Percentiles rank a stretch among this genome's conserved stretches.
These are phyloP conservation scores for Huntiella omanensis DNA, from an alignment of 2,329 filamentous ascomycete genomes.

Conservation along the genomic window DNA sequence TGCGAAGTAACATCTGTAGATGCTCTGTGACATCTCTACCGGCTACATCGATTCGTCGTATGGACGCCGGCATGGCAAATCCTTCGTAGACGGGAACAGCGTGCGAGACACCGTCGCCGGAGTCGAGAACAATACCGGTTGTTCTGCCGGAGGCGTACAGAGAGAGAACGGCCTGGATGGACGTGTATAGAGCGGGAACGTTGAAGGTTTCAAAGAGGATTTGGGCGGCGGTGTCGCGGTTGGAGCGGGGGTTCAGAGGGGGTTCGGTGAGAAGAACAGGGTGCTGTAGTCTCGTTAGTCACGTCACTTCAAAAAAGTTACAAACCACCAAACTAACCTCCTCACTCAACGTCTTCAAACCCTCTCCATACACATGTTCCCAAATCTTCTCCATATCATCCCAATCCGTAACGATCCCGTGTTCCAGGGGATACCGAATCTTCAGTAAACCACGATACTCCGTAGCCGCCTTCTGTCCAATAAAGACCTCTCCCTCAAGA, in stretches of 20 bases:
- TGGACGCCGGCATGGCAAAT: slow-evolving; percentile 89
- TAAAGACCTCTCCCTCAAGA: slow-evolving; percentile 90
- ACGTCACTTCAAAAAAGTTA: neutral
- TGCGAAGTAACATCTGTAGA: slow-evolving; percentile 74
- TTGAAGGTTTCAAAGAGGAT: slow-evolving; percentile 99
- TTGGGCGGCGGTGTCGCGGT: slow-evolving; percentile 90
- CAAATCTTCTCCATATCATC: slow-evolving; percentile 99
- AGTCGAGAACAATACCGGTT: slow-evolving; percentile 87
- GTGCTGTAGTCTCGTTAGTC: slow-evolving; percentile 34
- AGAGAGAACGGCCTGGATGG: slow-evolving; percentile 90
- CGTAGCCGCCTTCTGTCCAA: slow-evolving; percentile 71
- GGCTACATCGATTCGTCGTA: slow-evolving; percentile 87
- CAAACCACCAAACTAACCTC: slow-evolving; percentile 36
- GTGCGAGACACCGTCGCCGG: slow-evolving; percentile 90
- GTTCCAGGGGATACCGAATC: slow-evolving; percentile 87
- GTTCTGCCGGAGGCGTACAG: slow-evolving; percentile 91
- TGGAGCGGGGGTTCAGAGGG: slow-evolving; percentile 82
- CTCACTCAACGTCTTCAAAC: slow-evolving; percentile 90
- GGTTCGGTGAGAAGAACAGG: slow-evolving; percentile 92
- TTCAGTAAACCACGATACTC: slow-evolving; percentile 85
- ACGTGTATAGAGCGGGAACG: slow-evolving; percentile 87
- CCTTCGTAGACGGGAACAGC: slow-evolving; percentile 96
- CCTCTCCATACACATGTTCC: slow-evolving; percentile 93
- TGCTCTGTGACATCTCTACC: slow-evolving; percentile 93
- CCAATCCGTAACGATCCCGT: slow-evolving; percentile 98